These are phyloP conservation scores for Phytophthora colocasiae DNA, from an alignment of 352 stramenopile species.

Conservation along the genomic window DNA sequence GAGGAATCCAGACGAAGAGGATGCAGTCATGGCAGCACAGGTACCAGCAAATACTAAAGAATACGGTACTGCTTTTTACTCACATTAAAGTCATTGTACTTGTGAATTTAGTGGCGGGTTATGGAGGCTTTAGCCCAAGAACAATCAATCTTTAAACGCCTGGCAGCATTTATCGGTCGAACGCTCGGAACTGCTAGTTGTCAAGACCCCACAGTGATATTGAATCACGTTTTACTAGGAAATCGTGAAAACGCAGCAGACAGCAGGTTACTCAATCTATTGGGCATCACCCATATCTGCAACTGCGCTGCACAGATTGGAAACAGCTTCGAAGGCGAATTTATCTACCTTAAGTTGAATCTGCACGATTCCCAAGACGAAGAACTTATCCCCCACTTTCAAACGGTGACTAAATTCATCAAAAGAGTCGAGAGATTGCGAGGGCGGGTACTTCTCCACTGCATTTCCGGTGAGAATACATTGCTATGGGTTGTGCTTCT, in stretches of 20 bases:
- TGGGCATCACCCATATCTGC: conserved; percentile 69
- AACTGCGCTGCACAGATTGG: conserved; percentile 59
- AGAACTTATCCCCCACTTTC: conserved; percentile 62
- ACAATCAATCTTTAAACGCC: conserved; percentile 30
- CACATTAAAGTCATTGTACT: not conserved
- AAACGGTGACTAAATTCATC: conserved; percentile 61
- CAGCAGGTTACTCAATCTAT: conserved; percentile 45
- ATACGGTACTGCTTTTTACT: not conserved
- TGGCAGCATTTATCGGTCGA: conserved; percentile 34
- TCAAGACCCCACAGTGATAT: conserved; percentile 41
- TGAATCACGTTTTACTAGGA: conserved; percentile 61
- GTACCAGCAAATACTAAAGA: conserved; percentile 5
- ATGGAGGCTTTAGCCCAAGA: conserved; percentile 42
- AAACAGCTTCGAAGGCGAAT: conserved; percentile 75
- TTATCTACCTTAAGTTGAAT: conserved; percentile 67
- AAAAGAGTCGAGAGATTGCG: conserved; percentile 53
- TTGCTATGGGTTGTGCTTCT: not conserved
- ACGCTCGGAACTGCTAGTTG: conserved; percentile 25
- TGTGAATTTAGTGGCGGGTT: conserved; percentile 48
- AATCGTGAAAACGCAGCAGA: conserved; percentile 50
- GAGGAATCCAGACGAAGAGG: conserved; percentile 64
- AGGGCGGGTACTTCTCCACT: conserved; percentile 66
- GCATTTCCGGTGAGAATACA: conserved; percentile 43
- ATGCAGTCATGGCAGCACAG: conserved; percentile 52
- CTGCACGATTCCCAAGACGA: conserved; percentile 60